Conservation (phyloP, 768 basidiomycete species). For the Boletellus sp. region DNA sequence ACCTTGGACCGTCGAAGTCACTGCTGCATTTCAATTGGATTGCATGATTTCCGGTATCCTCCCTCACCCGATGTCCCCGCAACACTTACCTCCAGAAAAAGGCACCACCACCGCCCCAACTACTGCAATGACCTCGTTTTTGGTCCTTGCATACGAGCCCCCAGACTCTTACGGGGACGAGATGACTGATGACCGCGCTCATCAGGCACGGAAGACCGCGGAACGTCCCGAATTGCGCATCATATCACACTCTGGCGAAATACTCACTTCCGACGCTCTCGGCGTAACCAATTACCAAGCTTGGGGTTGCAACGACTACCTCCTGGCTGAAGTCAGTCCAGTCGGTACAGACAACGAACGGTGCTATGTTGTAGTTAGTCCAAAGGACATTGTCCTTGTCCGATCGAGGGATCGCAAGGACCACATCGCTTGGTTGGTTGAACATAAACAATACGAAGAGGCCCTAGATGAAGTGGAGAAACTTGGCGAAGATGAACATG, state of each 20-base stretch:
- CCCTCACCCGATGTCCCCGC: constrained; percentile 56
- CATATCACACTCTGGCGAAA: constrained; percentile 84
- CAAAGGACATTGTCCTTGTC: constrained; percentile 84
- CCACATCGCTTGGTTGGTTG: constrained; percentile 90
- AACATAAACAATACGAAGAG: constrained; percentile 81
- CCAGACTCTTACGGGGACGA: constrained; percentile 69
- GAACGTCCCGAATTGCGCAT: constrained; percentile 94
- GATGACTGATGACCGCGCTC: constrained; percentile 63
- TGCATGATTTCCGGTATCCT: constrained; percentile 93
- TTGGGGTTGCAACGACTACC: constrained; percentile 93
- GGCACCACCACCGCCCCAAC: constrained; percentile 17
- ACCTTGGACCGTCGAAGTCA: constrained; percentile 79
- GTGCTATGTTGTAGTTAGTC: constrained; percentile 82
- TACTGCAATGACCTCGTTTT: constrained; percentile 59
- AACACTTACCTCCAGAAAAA: constrained; percentile 13
- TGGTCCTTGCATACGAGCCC: constrained; percentile 84
- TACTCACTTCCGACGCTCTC: constrained; percentile 81
- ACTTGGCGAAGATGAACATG: constrained; percentile 34
- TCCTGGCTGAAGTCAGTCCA: constrained; percentile 50
- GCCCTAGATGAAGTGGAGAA: constrained; percentile 79
- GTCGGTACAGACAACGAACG: constrained; percentile 33
- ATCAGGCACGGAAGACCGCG: constrained; percentile 78
- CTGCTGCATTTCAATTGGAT: constrained; percentile 88
- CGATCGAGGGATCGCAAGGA: constrained; percentile 83
- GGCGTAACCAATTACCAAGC: constrained; percentile 72